Percentiles rank a stretch among this genome's conserved stretches.
Conservation (phyloP, 805 yeast species). For the Aciculoconidium aculeatum region DNA sequence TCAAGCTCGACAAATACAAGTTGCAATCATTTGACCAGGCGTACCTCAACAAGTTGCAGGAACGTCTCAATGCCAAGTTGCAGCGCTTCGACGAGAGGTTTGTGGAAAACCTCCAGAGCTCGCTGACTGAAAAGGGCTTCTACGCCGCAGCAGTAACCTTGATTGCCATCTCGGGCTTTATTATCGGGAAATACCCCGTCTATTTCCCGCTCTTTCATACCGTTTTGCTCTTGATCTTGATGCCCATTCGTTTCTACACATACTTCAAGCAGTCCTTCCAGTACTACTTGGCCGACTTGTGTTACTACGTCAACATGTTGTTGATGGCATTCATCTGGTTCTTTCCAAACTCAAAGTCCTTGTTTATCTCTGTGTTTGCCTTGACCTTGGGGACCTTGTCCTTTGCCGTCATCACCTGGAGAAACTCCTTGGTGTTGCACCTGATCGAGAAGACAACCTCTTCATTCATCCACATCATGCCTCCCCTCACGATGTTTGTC, state of each 20-base stretch:
- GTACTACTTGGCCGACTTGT: conserved; percentile 85
- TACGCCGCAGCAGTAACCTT: conserved; percentile 67
- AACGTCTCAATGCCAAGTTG: conserved; percentile 24
- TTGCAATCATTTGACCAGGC: conserved; percentile 17
- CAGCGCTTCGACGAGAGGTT: conserved; percentile 32
- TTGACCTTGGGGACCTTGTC: conserved; percentile 84
- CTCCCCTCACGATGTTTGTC: conserved; percentile 82
- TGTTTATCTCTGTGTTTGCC: conserved; percentile 81
- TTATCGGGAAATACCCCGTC: conserved; percentile 73
- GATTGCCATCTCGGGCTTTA: conserved; percentile 65
- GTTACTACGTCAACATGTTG: conserved; percentile 81
- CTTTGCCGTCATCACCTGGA: conserved; percentile 94
- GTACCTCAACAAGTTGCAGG: conserved; percentile 23
- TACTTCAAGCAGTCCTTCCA: conserved; percentile 77
- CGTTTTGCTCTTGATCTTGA: conserved; percentile 47
- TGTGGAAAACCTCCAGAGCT: conserved; percentile 27
- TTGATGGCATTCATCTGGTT: conserved; percentile 74
- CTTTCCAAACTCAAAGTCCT: conserved; percentile 63
- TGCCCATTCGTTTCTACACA: conserved; percentile 82
- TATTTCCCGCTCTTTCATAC: conserved; percentile 77
- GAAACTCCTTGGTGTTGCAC: conserved; percentile 88
- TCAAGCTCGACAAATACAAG: conserved; percentile 23
- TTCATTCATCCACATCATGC: conserved; percentile 84
- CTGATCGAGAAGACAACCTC: conserved; percentile 89
- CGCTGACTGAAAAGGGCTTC: conserved; percentile 63